Conservation (phyloP, 805 yeast genomes). For the Candida morakotiae region DNA sequence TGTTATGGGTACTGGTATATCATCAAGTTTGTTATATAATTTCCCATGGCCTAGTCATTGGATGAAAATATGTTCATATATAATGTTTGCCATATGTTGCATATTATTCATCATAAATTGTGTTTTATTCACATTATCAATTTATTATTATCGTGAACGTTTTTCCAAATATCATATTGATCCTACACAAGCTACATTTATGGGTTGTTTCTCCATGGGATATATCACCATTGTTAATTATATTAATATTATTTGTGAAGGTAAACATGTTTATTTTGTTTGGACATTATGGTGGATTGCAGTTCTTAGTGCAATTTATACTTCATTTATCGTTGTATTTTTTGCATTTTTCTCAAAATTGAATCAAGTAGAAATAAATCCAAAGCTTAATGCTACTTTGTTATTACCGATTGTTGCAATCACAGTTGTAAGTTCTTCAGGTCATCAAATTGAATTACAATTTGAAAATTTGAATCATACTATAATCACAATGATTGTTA, state of each 20-base stretch:
- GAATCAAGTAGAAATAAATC: constrained; percentile 17
- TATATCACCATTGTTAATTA: constrained; percentile 59
- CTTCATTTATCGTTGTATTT: constrained; percentile 59
- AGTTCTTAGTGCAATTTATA: constrained; percentile 47
- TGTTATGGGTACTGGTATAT: constrained; percentile 85
- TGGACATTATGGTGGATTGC: constrained; percentile 77
- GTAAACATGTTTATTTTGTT: constrained; percentile 6
- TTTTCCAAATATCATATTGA: constrained; percentile 18
- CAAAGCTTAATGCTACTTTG: constrained; percentile 49
- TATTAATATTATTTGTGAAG: constrained; percentile 31
- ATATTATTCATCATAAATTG: constrained; percentile 42
- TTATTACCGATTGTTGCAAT: constrained; percentile 76
- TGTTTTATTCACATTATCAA: constrained; percentile 37
- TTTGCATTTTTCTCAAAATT: constrained; percentile 41
- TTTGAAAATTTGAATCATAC: constrained; percentile 43
- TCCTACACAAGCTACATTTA: constrained; percentile 51
- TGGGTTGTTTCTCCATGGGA: constrained; percentile 86
- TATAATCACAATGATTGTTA: constrained; percentile 49
- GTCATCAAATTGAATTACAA: constrained; percentile 47
- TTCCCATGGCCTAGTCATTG: constrained; percentile 66
- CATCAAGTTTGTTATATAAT: constrained; percentile 53
- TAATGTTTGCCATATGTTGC: constrained; percentile 60
- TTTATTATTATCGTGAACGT: constrained; percentile 31
- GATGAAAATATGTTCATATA: constrained; percentile 53
- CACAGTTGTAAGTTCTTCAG: constrained; percentile 73